phyloP scores from a whole-genome alignment of 208 protist species.

The Phytomonas francai region DNA sequence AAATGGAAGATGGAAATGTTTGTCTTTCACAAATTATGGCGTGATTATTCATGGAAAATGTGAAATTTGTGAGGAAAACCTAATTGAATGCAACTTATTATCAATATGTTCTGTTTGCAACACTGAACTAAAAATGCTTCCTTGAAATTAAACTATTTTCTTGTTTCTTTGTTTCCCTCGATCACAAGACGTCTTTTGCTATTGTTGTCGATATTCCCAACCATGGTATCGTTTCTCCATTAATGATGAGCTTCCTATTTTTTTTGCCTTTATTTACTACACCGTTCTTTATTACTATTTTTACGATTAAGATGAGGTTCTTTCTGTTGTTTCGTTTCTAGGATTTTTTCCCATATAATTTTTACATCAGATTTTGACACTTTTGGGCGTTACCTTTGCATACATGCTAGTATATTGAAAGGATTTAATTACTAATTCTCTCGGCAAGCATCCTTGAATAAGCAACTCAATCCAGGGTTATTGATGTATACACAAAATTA shows the following conservation, averaged over 20 bases:
- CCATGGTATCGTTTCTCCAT: background rate
- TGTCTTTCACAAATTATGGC: background rate
- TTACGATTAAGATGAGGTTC: background rate
- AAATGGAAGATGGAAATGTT: background rate
- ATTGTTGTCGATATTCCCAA: background rate
- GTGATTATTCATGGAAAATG: constrained; percentile 4
- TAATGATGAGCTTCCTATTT: background rate
- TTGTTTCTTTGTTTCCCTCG: background rate
- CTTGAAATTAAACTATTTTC: background rate
- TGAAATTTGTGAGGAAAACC: background rate
- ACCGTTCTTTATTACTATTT: background rate
- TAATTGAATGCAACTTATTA: constrained; percentile 6
- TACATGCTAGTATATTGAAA: background rate
- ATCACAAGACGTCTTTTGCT: constrained; percentile 1
- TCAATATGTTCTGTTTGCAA: background rate
- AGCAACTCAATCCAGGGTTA: background rate
- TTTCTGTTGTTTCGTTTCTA: background rate
- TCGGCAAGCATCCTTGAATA: background rate
- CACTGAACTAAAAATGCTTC: constrained; percentile 6
- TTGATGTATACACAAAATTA: background rate
- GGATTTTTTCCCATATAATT: background rate
- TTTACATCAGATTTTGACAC: background rate
- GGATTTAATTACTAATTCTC: background rate
- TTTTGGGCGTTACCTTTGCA: background rate
- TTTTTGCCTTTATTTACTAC: background rate